These are phyloP conservation scores for Leccinum variicolor DNA, from an alignment of 768 basidiomycete genomes.

Conservation along the genomic window DNA sequence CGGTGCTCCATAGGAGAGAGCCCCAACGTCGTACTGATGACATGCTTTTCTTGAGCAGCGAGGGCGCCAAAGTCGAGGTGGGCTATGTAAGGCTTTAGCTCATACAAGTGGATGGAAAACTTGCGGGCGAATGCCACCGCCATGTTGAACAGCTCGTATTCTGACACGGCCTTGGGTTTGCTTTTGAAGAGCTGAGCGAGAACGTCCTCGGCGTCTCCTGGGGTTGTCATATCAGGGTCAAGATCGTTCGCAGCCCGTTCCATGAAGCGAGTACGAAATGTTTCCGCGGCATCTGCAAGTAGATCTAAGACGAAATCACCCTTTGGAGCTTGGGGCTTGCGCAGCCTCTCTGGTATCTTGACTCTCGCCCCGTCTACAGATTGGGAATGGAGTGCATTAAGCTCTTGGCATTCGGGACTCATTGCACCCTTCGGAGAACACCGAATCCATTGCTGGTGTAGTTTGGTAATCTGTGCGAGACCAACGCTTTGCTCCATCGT, in stretches of 20 bases:
- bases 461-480: conserved; percentile 51
- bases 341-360: conserved; percentile 30
- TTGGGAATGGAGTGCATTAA: conserved; percentile 69
- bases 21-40: conserved; percentile 40
- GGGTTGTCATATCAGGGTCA: conserved; percentile 24
- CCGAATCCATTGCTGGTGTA: conserved; percentile 61
- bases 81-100: conserved; percentile 38
- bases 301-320: conserved; percentile 52
- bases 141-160: conserved; percentile 58
- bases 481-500: conserved; percentile 40
- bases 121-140: conserved; percentile 45
- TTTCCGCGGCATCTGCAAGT: conserved; percentile 43
- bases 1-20: conserved; percentile 41
- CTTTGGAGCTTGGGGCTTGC: conserved; percentile 41
- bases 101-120: conserved; percentile 38
- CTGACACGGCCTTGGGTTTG: conserved; percentile 52
- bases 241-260: conserved; percentile 23
- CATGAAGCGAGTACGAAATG: conserved; percentile 45
- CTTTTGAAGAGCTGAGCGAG: conserved; percentile 47
- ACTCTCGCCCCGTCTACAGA: conserved; percentile 65
- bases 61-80: conserved; percentile 60
- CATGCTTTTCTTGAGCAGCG: conserved; percentile 50
- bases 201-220: conserved; percentile 39
- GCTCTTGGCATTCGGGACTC: conserved; percentile 63
- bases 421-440: conserved; percentile 54